These are phyloP conservation scores for Gillenia trifoliata DNA, from an alignment of 306 rosid genomes.

Conservation along the genomic window DNA sequence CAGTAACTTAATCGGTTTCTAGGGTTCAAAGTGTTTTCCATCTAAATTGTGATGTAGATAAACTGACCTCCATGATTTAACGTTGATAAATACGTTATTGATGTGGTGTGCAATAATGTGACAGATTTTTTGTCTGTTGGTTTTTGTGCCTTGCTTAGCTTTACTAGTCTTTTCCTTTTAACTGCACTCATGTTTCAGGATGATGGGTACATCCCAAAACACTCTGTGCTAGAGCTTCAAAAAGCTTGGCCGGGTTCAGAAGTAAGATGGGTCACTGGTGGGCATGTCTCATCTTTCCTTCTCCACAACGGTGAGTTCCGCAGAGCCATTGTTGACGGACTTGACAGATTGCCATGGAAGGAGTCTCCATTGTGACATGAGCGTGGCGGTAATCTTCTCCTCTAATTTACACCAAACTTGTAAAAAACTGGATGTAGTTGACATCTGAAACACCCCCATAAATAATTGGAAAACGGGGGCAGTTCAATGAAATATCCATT, in stretches of 20 bases:
- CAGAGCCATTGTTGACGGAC: slow-evolving; percentile 76
- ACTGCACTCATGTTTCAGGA: slow-evolving; percentile 40
- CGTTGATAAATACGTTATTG: not conserved
- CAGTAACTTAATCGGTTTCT: not conserved
- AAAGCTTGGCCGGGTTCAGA: slow-evolving; percentile 98
- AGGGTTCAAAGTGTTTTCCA: not conserved
- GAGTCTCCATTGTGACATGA: slow-evolving; percentile 48
- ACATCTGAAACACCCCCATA: slow-evolving; percentile 17
- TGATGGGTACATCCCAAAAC: slow-evolving; percentile 90
- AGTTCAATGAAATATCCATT: not conserved
- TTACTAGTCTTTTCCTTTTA: not conserved
- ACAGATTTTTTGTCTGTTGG: not conserved
- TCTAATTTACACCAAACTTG: slow-evolving; percentile 18
- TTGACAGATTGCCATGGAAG: slow-evolving; percentile 74
- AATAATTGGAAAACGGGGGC: not conserved
- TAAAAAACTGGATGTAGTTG: slow-evolving; percentile 17
- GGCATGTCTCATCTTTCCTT: slow-evolving; percentile 91
- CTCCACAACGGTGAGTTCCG: slow-evolving; percentile 80
- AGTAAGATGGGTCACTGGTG: slow-evolving; percentile 98
- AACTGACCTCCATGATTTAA: not conserved
- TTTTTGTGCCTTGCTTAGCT: not conserved
- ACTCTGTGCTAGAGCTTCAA: slow-evolving; percentile 80
- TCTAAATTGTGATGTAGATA: no score
- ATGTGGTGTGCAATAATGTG: not conserved
- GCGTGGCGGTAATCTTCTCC: slow-evolving; percentile 17